Base-by-base conservation (phyloP, 2,329 filamentous ascomycete species). In the Elsinoe fawcettii region DNA sequence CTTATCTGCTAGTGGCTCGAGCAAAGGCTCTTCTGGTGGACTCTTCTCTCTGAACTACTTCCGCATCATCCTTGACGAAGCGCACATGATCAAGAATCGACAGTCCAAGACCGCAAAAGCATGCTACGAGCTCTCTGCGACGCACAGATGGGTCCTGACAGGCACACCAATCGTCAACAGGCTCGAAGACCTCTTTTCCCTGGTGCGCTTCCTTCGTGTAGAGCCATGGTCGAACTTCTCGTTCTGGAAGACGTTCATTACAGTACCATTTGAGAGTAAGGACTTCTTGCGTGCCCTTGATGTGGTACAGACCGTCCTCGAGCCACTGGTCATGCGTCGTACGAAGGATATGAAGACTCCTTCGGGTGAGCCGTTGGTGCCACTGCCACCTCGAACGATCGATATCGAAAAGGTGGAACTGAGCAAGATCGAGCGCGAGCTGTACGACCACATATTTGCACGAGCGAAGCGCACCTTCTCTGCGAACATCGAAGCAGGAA, bases 311-410 rank as follows among this genome's bases (percentile, higher is more conserved):
- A 99, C 92, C 0, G 92, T 99, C 0, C 75, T 99, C 4, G 93
- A 99, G 68, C 93, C 93, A 6, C 75, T 99, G n/a, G 93, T 99
- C 7, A 84, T 99, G 71, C 83, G 93, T 44, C 82, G 93, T 60
- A 99, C 93, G 0, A 99, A 99, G 69, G 91, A 96, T 61, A 99
- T 99, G 93, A 95, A 90, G 72, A 97, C 90, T 0, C 92, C 93
- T 0, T 83, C 87, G 55, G 93, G 93, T 8, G 78, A 87, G 66
- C 82, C 85, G 5, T 70, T 99, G 2, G 92, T 99, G 1, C 83
- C 87, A 0, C 74, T 99, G 5, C 93, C 93, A 2, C 80, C 84
- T 0, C 89, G 90, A 64, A 84, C 82, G 0, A 80, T 97, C 58
- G 83, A 88, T n/a, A 87, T 99, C 55, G 87, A 96, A 58, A 81